Base-by-base conservation (phyloP, 163 green algal species). In the Chlorella variabilis region DNA sequence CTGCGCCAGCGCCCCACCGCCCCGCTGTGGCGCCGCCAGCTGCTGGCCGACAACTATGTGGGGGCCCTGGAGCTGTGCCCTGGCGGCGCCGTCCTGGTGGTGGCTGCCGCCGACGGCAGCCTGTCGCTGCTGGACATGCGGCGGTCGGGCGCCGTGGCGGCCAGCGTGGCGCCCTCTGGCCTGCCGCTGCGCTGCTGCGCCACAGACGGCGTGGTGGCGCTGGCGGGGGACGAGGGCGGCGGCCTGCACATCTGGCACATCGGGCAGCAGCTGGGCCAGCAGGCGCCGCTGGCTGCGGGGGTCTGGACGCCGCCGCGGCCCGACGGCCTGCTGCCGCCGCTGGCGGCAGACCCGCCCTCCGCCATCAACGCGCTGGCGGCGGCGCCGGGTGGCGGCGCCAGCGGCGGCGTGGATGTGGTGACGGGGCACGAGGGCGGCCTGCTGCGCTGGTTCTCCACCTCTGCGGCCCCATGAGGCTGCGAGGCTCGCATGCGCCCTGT, bases 111-210 rank as follows among this genome's bases (percentile, higher is more conserved):
- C 0, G 93, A 98, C 51, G 94, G 94, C 48, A 49, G 31, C 6
- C 75, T 96, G 45, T 89, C 80, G 34, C 67, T 97, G 75, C 78
- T 95, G 48, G 93, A 96, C 48, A 68, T 91, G 36, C 83, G 92
- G 11, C 56, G 67, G 8, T 45, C 21, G 45, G 20, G 56, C 93
- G 29, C 81, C 78, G 49, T 66, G 15, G 73, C 38, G 20, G 73
- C 73, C 0, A 11, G 21, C 0, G 73, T 49, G 2, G 81, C 68
- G 38, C 78, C 76, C 7, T 90, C 84, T 33, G 85, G 78, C 20
- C 54, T 74, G 11, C 80, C 93, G 33, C 73, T 97, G 68, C 74
- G 84, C 27, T 94, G 92, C 87, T 89, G 82, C 38, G 54, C 70
- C 23, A 88, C 84, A 2, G 88, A 94, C 54, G 84, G 70, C 3